Evolutionary conservation across 225 moss, liverwort and hornwort species (phyloP).

Genomic region (Neckera pumila): DNA sequence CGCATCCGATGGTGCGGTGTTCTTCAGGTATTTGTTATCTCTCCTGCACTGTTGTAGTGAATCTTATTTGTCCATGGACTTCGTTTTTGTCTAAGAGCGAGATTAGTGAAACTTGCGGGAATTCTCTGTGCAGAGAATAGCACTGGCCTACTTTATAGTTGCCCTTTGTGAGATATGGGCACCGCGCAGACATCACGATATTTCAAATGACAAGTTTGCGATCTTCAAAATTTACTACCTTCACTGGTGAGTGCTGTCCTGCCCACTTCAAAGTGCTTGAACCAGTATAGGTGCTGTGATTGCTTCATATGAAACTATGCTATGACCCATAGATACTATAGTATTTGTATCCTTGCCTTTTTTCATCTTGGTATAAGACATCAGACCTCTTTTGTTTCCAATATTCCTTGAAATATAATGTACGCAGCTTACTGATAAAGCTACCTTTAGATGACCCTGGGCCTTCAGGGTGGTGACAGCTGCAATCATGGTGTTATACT

Average conservation of each 20-base stretch:
- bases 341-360: background rate
- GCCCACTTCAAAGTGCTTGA: background rate
- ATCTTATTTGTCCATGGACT: background rate
- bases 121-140: slow-evolving; percentile 45
- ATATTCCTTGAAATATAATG: background rate
- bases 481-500: slow-evolving; percentile 22
- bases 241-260: slow-evolving; percentile 32
- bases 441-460: slow-evolving; percentile 1
- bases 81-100: background rate
- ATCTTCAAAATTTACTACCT: slow-evolving; percentile 33
- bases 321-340: background rate
- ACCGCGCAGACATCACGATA: slow-evolving; percentile 6
- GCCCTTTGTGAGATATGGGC: slow-evolving; percentile 51
- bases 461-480: slow-evolving; percentile 38
- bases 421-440: slow-evolving; percentile 1
- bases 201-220: slow-evolving; percentile 15
- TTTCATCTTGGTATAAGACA: background rate
- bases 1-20: slow-evolving; percentile 53
- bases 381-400: background rate
- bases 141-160: slow-evolving; percentile 42
- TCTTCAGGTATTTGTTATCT: slow-evolving; percentile 37
- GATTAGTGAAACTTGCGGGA: background rate
- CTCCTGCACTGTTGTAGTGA: background rate
- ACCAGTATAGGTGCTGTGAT: background rate
- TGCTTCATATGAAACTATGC: background rate